These are phyloP conservation scores for Acanthamoeba sp. DNA, from an alignment of 208 protist species.

Conservation along the genomic window DNA sequence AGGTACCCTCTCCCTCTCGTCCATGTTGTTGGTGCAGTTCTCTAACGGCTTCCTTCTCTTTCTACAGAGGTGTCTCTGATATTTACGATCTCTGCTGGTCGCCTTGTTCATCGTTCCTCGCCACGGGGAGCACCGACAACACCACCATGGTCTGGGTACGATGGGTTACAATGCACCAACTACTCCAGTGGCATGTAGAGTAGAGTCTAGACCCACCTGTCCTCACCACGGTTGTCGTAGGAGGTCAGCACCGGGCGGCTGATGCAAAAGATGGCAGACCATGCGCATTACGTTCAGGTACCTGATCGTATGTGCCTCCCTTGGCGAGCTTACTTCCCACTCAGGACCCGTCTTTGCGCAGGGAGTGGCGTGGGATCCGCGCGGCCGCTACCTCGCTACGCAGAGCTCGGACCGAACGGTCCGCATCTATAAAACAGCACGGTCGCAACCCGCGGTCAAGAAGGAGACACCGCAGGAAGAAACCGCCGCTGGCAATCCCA, in stretches of 20 bases:
- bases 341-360: background rate
- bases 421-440: constrained; percentile 50
- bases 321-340: background rate
- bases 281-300: constrained; percentile 64
- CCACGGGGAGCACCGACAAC: constrained; percentile 49
- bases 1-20: background rate
- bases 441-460: constrained; percentile 19
- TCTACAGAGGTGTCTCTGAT: constrained; percentile 7
- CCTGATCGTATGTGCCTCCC: background rate
- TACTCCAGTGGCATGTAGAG: too few species aligned
- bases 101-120: constrained; percentile 16
- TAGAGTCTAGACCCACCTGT: too few species aligned
- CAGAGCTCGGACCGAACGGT: constrained; percentile 59
- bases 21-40: background rate
- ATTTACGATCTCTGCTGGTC: constrained; percentile 64
- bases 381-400: constrained; percentile 2
- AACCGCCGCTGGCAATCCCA: background rate
- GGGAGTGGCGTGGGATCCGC: constrained; percentile 64
- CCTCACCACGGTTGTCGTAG: background rate
- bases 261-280: constrained; percentile 43
- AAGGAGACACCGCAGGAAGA: background rate
- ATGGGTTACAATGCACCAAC: too few species aligned
- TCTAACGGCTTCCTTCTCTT: background rate
- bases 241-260: background rate
- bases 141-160: constrained; percentile 36